Evolutionary conservation across 345 rosid species (phyloP).

Genomic region (Citrus sinensis): DVS_A1.0 CM039169.1:21438501-21439000

Average conservation of each 20-base stretch:
- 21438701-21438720: slow-evolving; percentile 98
- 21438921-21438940: neutral
- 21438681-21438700: slow-evolving; percentile 74
- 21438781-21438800: neutral
- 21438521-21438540: neutral
- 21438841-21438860: neutral
- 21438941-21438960: neutral
- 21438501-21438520: neutral
- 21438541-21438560: neutral
- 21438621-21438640: slow-evolving; percentile 54
- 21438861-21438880: neutral
- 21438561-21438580: neutral
- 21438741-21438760: slow-evolving; percentile 4
- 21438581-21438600: neutral
- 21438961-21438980: neutral
- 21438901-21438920: neutral
- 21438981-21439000: neutral
- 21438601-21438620: slow-evolving; percentile 37
- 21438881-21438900: neutral
- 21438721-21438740: slow-evolving; percentile 22
- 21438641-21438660: slow-evolving; percentile 39
- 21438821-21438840: neutral
- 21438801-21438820: neutral
- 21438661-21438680: slow-evolving; percentile 46
- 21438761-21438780: neutral